Evolutionary conservation across 2,329 filamentous ascomycete species (phyloP).

Genomic region (Mycosphaerelloides madeirae): DNA sequence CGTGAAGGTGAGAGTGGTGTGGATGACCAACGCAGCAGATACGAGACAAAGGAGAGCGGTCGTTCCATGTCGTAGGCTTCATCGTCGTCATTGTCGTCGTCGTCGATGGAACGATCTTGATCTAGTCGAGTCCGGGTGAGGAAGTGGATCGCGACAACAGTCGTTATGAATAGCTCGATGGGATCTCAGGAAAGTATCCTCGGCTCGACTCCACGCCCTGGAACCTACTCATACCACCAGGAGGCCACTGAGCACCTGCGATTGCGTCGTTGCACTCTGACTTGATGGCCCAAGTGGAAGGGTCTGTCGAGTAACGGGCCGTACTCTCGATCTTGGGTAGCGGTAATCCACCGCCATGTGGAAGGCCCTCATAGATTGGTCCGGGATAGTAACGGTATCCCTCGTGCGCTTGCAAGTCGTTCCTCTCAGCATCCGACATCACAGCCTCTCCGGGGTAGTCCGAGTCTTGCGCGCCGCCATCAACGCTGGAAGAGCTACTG

Average conservation of each 20-base stretch:
- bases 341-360: conserved; percentile 24
- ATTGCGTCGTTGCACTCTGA: conserved; percentile 38
- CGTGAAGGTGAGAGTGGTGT: too few relatives aligned
- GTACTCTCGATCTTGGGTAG: conserved; percentile 29
- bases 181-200: conserved; percentile 43
- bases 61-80: background rate
- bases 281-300: conserved; percentile 37
- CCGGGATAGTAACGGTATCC: conserved; percentile 47
- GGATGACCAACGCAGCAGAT: conserved; percentile 24
- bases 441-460: conserved; percentile 35
- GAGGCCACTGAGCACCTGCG: conserved; percentile 33
- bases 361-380: conserved; percentile 40
- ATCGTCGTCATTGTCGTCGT: background rate
- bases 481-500: conserved; percentile 38
- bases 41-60: conserved; percentile 20
- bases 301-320: conserved; percentile 27
- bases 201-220: conserved; percentile 45
- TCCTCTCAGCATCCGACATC: conserved; percentile 39
- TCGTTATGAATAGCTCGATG: conserved; percentile 20
- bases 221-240: conserved; percentile 41
- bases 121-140: background rate
- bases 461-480: conserved; percentile 27
- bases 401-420: conserved; percentile 38
- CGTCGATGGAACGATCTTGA: background rate
- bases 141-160: background rate